Percentiles rank a stretch among this genome's conserved stretches.
phyloP scores from a whole-genome alignment of 345 rosid genomes.

The Salix viminalis region DNA sequence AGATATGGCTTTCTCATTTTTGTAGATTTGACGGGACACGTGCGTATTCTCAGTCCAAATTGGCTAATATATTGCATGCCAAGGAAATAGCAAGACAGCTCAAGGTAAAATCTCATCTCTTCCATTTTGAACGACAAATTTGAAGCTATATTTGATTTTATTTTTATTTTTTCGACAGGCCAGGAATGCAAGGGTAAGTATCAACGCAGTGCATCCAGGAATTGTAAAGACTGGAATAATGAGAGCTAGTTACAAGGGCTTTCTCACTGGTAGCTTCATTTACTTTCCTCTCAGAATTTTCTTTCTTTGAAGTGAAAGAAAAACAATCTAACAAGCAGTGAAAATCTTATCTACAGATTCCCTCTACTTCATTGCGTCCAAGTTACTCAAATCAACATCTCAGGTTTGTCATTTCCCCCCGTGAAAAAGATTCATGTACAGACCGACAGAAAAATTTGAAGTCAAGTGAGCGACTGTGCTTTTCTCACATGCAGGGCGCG shows the following conservation, averaged over 20 bases:
- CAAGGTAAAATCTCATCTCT: constrained; percentile 37
- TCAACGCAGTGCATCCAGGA: constrained; percentile 93
- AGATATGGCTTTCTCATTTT: not conserved
- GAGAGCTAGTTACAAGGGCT: constrained; percentile 64
- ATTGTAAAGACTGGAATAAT: constrained; percentile 89
- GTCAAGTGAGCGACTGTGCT: not conserved
- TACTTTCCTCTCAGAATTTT: not conserved
- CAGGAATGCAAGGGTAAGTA: constrained; percentile 69
- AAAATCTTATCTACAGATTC: constrained; percentile 60
- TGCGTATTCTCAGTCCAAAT: constrained; percentile 87
- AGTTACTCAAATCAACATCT: constrained; percentile 65
- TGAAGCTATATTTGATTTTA: too few relatives aligned
- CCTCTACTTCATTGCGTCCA: constrained; percentile 78
- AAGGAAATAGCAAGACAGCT: constrained; percentile 71
- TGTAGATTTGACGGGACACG: constrained; percentile 74
- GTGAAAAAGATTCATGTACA: not conserved
- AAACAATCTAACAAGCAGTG: not conserved
- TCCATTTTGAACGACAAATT: not conserved
- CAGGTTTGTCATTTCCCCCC: constrained; percentile 45
- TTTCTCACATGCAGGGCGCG: constrained; percentile 58
- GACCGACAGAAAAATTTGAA: not conserved
- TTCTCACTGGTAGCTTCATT: constrained; percentile 56
- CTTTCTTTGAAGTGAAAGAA: not conserved
- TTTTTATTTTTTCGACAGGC: constrained; percentile 41
- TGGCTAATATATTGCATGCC: constrained; percentile 79